Percentiles rank a stretch among this genome's conserved stretches.
Evolutionary conservation across 495 filamentous ascomycete species (phyloP).

Genomic region (Talaromyces wortmannii): DNA sequence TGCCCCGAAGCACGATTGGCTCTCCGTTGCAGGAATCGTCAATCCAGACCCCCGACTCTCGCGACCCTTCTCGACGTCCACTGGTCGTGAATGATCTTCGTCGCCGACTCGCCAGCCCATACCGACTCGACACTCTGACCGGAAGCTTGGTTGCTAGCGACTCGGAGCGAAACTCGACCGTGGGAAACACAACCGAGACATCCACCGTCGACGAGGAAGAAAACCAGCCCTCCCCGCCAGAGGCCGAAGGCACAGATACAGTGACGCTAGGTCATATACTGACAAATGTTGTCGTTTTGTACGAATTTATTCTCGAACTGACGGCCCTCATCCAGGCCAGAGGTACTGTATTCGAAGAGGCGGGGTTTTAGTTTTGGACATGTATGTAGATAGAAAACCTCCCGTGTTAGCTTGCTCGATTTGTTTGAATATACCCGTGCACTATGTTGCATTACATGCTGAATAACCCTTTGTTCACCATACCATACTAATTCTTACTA

Average conservation of each 20-base stretch:
- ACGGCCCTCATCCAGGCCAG: slow-evolving; percentile 81
- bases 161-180: slow-evolving; percentile 19
- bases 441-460: background rate
- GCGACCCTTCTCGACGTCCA: slow-evolving; percentile 17
- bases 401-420: background rate
- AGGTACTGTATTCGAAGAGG: slow-evolving; percentile 80
- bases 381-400: background rate
- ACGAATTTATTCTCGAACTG: slow-evolving; percentile 85
- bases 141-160: slow-evolving; percentile 8
- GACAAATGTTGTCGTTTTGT: slow-evolving; percentile 53
- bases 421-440: background rate
- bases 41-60: slow-evolving; percentile 17
- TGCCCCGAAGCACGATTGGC: slow-evolving; percentile 13
- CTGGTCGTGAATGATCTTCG: slow-evolving; percentile 27
- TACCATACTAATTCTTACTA: too few species aligned
- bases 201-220: slow-evolving; percentile 34
- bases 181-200: slow-evolving; percentile 17
- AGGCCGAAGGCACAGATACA: slow-evolving; percentile 5
- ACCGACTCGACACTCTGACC: slow-evolving; percentile 11
- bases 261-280: slow-evolving; percentile 79
- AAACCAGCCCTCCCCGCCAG: slow-evolving; percentile 16
- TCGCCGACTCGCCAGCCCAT: slow-evolving; percentile 29
- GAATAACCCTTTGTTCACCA: too few species aligned
- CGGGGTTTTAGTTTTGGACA: slow-evolving; percentile 39
- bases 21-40: slow-evolving; percentile 16